Evolutionary conservation across 257 asterid species (phyloP).

Genomic region (Ligustrum vulgare): DNA sequence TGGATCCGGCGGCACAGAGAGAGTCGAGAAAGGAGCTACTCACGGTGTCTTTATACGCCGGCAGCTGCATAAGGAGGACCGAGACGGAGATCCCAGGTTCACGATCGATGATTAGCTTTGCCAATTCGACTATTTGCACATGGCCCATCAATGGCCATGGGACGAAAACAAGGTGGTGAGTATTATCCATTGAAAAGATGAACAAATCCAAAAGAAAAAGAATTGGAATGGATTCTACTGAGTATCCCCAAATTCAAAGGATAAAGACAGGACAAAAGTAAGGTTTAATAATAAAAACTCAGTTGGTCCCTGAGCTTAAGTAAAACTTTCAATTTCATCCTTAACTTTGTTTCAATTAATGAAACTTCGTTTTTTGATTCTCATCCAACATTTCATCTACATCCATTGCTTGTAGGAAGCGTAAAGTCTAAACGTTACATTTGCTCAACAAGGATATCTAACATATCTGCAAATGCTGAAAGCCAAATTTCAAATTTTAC

Average conservation of each 20-base stretch:
- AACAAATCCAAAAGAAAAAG: neutral
- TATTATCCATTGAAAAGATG: neutral
- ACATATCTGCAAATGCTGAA: too few relatives aligned
- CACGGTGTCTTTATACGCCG: slow-evolving; percentile 56
- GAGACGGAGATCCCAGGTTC: slow-evolving; percentile 40
- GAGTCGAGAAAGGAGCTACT: slow-evolving; percentile 46
- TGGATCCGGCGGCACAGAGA: slow-evolving; percentile 34
- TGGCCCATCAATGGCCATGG: slow-evolving; percentile 86
- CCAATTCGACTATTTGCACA: slow-evolving; percentile 58
- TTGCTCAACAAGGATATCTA: too few relatives aligned
- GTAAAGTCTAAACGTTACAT: too few relatives aligned
- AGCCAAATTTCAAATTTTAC: too few relatives aligned
- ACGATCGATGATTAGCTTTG: slow-evolving; percentile 43
- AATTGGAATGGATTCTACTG: neutral
- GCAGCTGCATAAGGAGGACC: slow-evolving; percentile 55
- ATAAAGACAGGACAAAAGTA: too few relatives aligned
- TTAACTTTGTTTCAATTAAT: too few relatives aligned
- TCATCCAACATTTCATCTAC: too few relatives aligned
- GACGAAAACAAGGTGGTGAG: slow-evolving; percentile 42
- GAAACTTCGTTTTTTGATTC: too few relatives aligned
- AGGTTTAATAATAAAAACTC: too few relatives aligned
- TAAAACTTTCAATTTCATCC: too few relatives aligned
- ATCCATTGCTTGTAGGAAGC: too few relatives aligned
- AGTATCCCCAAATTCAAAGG: neutral
- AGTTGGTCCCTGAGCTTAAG: too few relatives aligned